These are phyloP conservation scores for Benincasa hispida DNA, from an alignment of 306 rosid genomes.

Conservation along the genomic window DNA sequence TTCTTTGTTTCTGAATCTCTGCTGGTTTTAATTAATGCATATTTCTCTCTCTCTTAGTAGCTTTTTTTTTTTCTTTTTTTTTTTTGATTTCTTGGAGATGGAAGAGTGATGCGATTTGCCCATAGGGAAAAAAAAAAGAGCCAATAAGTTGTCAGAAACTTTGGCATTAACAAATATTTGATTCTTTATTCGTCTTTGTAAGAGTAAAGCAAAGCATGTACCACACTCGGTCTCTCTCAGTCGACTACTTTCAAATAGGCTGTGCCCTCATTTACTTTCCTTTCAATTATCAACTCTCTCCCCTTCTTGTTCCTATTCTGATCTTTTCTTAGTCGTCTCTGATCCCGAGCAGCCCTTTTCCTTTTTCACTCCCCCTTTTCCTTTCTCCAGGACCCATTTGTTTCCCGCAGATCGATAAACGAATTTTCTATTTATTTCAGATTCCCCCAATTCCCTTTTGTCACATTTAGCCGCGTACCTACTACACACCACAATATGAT, in stretches of 20 bases:
- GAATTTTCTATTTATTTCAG: not conserved
- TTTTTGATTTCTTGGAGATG: conserved; percentile 18
- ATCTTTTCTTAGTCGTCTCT: conserved; percentile 42
- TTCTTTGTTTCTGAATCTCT: not conserved
- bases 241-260: conserved; percentile 25
- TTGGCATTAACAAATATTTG: conserved; percentile 20
- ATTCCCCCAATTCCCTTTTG: not conserved
- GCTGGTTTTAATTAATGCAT: conserved; percentile 3
- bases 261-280: conserved; percentile 25
- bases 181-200: conserved; percentile 22
- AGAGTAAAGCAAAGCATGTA: conserved; percentile 29
- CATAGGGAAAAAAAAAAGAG: conserved; percentile 21
- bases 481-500: not conserved
- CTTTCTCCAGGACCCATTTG: conserved; percentile 41
- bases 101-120: conserved; percentile 26
- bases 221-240: conserved; percentile 22
- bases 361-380: conserved; percentile 25
- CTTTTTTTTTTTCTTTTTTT: conserved; percentile 17
- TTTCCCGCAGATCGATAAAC: conserved; percentile 17
- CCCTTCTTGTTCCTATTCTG: conserved; percentile 13
- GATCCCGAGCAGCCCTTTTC: conserved; percentile 61
- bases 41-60: conserved; percentile 26
- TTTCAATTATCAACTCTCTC: conserved; percentile 35
- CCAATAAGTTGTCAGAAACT: conserved; percentile 28
- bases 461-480: not conserved